phyloP scores from a whole-genome alignment of 352 stramenopile genomes.

The Globisporangium middletonii region DNA sequence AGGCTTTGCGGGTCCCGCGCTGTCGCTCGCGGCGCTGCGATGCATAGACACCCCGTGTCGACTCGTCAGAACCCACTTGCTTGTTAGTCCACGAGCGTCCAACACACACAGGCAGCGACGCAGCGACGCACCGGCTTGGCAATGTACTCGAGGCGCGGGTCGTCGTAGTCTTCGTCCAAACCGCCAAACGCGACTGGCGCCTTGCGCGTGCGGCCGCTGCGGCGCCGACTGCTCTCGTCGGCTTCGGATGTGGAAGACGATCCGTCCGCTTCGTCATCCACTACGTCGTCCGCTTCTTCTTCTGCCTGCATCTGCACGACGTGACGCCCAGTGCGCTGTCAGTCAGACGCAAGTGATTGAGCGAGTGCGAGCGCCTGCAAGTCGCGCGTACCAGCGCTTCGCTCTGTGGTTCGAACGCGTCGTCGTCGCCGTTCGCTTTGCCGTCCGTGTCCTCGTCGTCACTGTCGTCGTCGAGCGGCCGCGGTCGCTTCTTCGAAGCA shows the following conservation, averaged over 20 bases:
- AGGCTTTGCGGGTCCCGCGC: not conserved
- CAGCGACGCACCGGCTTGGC: constrained; percentile 9
- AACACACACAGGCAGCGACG: not conserved
- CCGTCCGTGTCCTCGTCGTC: constrained; percentile 20
- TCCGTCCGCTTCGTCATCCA: constrained; percentile 10
- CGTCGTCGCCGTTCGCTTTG: constrained; percentile 12
- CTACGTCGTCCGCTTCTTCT: constrained; percentile 24
- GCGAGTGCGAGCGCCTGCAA: not conserved
- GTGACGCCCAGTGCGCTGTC: not conserved
- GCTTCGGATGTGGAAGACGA: constrained; percentile 2
- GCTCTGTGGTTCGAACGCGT: constrained; percentile 4
- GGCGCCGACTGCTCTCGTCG: constrained; percentile 7
- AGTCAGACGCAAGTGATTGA: not conserved
- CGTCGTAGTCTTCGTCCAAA: constrained; percentile 11
- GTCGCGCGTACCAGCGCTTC: constrained; percentile 9
- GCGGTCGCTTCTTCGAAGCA: too few relatives aligned
- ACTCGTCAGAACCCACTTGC: not conserved
- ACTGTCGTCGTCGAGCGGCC: constrained; percentile 13
- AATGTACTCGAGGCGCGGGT: constrained; percentile 12
- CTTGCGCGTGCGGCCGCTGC: constrained; percentile 14
- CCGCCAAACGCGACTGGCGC: constrained; percentile 7
- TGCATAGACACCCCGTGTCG: not conserved
- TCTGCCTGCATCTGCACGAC: constrained; percentile 16
- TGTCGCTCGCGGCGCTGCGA: constrained; percentile 10
- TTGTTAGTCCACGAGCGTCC: not conserved